Evolutionary conservation across 2,329 filamentous ascomycete species (phyloP).

Genomic region (Fonsecaea multimorphosa): DNA sequence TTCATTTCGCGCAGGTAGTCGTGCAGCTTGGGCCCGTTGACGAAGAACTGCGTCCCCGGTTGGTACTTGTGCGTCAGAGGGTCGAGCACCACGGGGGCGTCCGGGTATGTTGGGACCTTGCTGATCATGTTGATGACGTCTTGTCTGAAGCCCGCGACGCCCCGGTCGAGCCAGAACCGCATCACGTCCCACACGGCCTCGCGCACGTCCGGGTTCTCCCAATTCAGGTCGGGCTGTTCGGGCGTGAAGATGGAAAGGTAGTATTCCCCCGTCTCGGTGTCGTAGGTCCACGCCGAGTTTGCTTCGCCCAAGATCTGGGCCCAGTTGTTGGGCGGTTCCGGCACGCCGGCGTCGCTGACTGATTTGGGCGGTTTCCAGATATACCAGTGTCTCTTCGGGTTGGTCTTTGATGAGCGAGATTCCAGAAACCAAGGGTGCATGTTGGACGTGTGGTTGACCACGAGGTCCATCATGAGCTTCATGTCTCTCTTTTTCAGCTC

Average conservation of each 20-base stretch:
- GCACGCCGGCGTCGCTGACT: slow-evolving; percentile 62
- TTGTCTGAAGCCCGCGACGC: slow-evolving; percentile 75
- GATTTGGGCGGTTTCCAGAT: slow-evolving; percentile 60
- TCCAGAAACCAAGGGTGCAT: slow-evolving; percentile 69
- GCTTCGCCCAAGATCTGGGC: slow-evolving; percentile 46
- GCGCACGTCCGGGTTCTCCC: slow-evolving; percentile 73
- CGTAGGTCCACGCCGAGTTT: slow-evolving; percentile 64
- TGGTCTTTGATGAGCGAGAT: slow-evolving; percentile 65
- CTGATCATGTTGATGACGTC: slow-evolving; percentile 77
- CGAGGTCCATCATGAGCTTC: slow-evolving; percentile 58
- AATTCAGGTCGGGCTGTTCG: slow-evolving; percentile 85
- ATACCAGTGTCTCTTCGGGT: slow-evolving; percentile 73
- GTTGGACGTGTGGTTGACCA: slow-evolving; percentile 54
- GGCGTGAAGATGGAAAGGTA: slow-evolving; percentile 77
- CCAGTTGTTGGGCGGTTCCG: slow-evolving; percentile 79
- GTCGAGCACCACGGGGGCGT: slow-evolving; percentile 48
- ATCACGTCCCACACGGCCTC: slow-evolving; percentile 74
- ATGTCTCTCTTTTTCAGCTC: slow-evolving; percentile 53
- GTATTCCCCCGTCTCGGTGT: slow-evolving; percentile 74
- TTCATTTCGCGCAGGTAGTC: slow-evolving; percentile 49
- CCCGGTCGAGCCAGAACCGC: slow-evolving; percentile 78
- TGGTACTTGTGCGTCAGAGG: slow-evolving; percentile 53
- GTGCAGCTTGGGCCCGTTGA: slow-evolving; percentile 47
- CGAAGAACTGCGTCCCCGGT: slow-evolving; percentile 51
- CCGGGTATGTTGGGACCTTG: slow-evolving; percentile 64